Conservation (phyloP, 2,329 filamentous ascomycete genomes). For the Cordyceps farinosa region DNA sequence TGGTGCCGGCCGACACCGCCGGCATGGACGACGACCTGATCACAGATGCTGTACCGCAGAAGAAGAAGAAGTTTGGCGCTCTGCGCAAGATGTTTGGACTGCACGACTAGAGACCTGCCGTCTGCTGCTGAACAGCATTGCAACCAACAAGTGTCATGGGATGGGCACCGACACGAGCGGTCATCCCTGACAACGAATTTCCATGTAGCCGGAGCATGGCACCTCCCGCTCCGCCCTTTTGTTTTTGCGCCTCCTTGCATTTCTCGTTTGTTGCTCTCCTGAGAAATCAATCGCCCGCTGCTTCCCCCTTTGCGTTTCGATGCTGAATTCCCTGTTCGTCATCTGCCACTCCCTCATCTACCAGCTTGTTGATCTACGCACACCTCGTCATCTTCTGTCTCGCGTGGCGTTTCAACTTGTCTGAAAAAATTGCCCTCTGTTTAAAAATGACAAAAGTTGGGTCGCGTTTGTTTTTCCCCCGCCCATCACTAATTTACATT, state of each 20-base stretch:
- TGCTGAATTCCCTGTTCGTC: neutral
- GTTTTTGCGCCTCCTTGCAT: neutral
- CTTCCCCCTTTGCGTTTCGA: neutral
- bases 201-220: neutral
- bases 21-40: constrained; percentile 7
- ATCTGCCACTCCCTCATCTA: neutral
- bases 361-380: neutral
- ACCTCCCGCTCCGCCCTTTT: neutral
- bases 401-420: neutral
- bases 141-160: neutral
- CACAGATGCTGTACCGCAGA: constrained; percentile 26
- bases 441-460: too few relatives aligned
- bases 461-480: neutral
- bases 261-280: neutral
- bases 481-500: neutral
- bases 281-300: neutral
- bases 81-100: constrained; percentile 63
- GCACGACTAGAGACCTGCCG: constrained; percentile 36
- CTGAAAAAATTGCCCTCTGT: too few relatives aligned
- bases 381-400: neutral
- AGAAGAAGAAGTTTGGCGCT: constrained; percentile 65
- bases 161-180: neutral
- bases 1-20: constrained; percentile 22
- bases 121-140: constrained; percentile 7
- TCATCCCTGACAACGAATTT: neutral